phyloP scores from a whole-genome alignment of 768 basidiomycete genomes.

The Hemileccinum rubropunctum region DNA sequence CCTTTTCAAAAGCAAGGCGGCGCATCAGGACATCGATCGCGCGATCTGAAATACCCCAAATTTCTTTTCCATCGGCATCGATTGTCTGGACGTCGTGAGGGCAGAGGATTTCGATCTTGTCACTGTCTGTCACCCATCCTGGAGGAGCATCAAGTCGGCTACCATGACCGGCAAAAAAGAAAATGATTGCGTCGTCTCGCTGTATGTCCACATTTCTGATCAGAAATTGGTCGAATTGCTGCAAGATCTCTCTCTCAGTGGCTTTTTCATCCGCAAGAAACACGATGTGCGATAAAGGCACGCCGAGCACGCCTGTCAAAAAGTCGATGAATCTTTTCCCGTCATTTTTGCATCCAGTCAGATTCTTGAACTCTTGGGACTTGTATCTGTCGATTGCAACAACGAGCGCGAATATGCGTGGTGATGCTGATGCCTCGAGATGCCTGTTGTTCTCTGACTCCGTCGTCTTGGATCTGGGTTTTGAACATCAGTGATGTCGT shows the following conservation, averaged over 20 bases:
- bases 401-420: conserved; percentile 19
- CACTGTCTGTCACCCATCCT: conserved; percentile 17
- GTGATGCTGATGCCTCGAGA: not conserved
- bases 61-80: not conserved
- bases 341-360: conserved; percentile 20
- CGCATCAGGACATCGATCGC: conserved; percentile 14
- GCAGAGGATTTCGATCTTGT: conserved; percentile 16
- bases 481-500: not conserved
- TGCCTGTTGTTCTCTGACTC: not conserved
- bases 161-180: conserved; percentile 21
- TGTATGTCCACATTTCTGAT: conserved; percentile 5
- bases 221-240: conserved; percentile 9
- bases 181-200: conserved; percentile 16
- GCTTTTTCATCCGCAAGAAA: conserved; percentile 17
- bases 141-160: conserved; percentile 4
- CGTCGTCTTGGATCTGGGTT: conserved; percentile 4
- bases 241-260: conserved; percentile 6
- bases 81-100: conserved; percentile 3
- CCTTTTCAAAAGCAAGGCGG: conserved; percentile 14
- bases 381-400: conserved; percentile 16
- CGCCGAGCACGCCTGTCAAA: conserved; percentile 12
- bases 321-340: conserved; percentile 11
- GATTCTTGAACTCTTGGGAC: fast-evolving
- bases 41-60: conserved; percentile 16
- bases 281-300: conserved; percentile 8